Evolutionary conservation across 257 asterid species (phyloP).

Genomic region (Anisodus tanguticus): DNA sequence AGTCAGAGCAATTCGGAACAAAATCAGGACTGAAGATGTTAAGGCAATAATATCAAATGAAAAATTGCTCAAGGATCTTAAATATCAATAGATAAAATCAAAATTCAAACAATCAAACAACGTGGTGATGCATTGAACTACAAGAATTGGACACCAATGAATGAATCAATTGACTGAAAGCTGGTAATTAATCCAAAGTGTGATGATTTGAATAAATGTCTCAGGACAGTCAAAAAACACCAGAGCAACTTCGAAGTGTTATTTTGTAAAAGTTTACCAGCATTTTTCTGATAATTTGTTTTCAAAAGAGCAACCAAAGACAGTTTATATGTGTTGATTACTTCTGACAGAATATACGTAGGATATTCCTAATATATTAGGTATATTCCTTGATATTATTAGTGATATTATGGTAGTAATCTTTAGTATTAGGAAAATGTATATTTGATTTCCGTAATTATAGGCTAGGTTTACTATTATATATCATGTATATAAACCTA

Average conservation of each 20-base stretch:
- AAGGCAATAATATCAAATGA: not conserved
- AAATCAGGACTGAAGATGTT: not conserved
- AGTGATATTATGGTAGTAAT: no score
- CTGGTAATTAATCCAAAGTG: not conserved
- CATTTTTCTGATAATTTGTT: no score
- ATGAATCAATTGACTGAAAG: not conserved
- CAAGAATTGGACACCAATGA: not conserved
- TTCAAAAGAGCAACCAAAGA: no score
- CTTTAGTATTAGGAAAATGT: no score
- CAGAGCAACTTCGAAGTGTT: not conserved
- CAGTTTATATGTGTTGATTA: no score
- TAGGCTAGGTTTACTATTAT: no score
- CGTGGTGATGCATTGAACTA: slow-evolving; percentile 15
- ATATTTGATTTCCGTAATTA: no score
- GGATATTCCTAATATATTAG: no score
- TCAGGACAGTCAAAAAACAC: not conserved
- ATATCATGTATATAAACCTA: no score
- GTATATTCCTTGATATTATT: no score
- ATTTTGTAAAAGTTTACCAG: no score
- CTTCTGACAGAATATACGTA: no score
- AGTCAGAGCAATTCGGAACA: slow-evolving; percentile 25
- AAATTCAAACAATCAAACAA: not conserved
- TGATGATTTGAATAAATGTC: not conserved
- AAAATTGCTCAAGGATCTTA: not conserved
- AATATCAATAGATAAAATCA: not conserved